These are phyloP conservation scores for Trifolium repens DNA, from an alignment of 306 rosid species.

Conservation along the genomic window DNA sequence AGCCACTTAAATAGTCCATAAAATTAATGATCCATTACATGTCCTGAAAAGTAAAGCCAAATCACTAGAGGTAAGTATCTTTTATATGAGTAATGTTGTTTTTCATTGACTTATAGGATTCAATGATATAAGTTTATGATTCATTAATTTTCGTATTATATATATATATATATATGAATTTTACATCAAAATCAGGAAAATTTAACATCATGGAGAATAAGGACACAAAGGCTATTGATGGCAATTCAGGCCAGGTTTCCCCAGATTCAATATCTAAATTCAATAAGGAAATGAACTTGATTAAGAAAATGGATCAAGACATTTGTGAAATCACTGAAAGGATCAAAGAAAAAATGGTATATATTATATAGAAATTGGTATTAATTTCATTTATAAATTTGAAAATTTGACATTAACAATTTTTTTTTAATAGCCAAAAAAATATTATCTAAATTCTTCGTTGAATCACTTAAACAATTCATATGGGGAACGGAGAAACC, in stretches of 20 bases:
- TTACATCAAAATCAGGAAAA: neutral
- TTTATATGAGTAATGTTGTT: neutral
- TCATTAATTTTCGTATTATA: neutral
- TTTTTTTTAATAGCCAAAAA: conserved; percentile 28
- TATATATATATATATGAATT: neutral
- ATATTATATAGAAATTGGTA: neutral
- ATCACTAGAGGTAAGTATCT: conserved; percentile 2
- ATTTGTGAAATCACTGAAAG: conserved; percentile 8
- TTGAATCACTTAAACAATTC: neutral
- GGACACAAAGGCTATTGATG: neutral
- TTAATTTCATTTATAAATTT: neutral
- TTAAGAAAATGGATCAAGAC: conserved; percentile 18
- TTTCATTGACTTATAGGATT: neutral
- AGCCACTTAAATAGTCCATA: neutral
- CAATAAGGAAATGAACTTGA: conserved; percentile 2
- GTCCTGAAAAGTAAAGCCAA: neutral
- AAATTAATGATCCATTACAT: neutral
- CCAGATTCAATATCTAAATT: conserved; percentile 33
- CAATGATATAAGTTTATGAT: neutral
- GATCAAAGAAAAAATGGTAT: conserved; percentile 30
- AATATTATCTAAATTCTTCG: neutral
- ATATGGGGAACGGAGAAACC: neutral
- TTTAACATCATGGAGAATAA: neutral
- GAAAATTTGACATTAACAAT: neutral
- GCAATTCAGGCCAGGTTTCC: conserved; percentile 8